A percentile compares a stretch with the other conserved stretches of the same genome.
These are phyloP conservation scores for Diospyros lotus DNA, from an alignment of 148 eudicot genomes.

Conservation along the genomic window DNA sequence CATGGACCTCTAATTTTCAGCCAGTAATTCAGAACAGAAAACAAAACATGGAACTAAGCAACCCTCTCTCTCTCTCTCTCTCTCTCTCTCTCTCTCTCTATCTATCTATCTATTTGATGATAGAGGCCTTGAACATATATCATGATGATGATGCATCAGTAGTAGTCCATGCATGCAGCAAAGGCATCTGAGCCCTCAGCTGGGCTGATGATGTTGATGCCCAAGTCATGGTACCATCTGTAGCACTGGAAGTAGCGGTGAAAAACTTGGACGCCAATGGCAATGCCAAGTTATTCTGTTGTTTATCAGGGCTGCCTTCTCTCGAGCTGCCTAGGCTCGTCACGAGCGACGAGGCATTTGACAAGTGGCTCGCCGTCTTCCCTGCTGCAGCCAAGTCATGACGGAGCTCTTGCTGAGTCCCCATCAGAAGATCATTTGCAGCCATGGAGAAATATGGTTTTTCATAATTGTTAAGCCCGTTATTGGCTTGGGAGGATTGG, in stretches of 20 bases:
- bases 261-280: conserved; percentile 39
- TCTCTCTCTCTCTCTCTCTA: neutral
- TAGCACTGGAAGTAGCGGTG: conserved; percentile 21
- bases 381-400: conserved; percentile 17
- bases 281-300: conserved; percentile 30
- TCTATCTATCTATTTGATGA: too few relatives aligned
- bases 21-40: conserved; percentile 1
- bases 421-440: conserved; percentile 17
- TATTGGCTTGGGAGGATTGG: conserved; percentile 20
- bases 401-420: conserved; percentile 13
- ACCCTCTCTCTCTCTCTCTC: conserved; percentile 2
- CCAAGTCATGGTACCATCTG: conserved; percentile 30
- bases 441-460: conserved; percentile 22
- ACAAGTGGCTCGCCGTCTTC: conserved; percentile 24
- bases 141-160: conserved; percentile 37
- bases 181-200: conserved; percentile 52
- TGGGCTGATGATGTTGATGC: conserved; percentile 28
- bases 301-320: conserved; percentile 58
- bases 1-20: neutral
- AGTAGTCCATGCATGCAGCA: conserved; percentile 46
- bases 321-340: conserved; percentile 55
- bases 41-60: neutral
- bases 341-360: conserved; percentile 44
- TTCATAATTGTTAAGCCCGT: conserved; percentile 14
- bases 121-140: too few relatives aligned